These are phyloP conservation scores for Heterobasidion parviporum DNA, from an alignment of 1,284 basidiomycete species.

Conservation along the genomic window DNA sequence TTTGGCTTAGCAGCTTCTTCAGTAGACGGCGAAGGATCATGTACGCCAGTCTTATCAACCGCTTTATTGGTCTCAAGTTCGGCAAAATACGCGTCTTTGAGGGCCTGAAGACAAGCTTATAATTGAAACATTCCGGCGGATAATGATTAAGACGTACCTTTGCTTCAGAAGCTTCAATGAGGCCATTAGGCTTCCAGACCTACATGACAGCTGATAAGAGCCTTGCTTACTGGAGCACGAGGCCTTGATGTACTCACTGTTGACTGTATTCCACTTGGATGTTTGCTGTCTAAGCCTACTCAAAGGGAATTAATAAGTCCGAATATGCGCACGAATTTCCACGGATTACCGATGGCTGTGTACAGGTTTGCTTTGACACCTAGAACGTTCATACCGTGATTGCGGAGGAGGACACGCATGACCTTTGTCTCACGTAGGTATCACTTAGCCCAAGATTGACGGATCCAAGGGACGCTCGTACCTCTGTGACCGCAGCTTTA, in stretches of 20 bases:
- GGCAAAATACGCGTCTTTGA: constrained; percentile 51
- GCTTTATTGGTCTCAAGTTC: constrained; percentile 20
- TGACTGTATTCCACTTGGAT: constrained; percentile 59
- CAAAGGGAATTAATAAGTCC: neutral
- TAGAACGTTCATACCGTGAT: constrained; percentile 54
- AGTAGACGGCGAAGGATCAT: too few species aligned
- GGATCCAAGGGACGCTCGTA: constrained; percentile 16
- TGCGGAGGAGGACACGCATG: constrained; percentile 54
- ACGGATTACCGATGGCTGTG: constrained; percentile 42
- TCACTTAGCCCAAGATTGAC: neutral
- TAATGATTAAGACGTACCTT: constrained; percentile 31
- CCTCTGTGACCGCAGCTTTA: constrained; percentile 46
- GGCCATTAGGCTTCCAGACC: constrained; percentile 58
- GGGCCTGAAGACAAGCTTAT: constrained; percentile 27
- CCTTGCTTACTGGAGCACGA: neutral
- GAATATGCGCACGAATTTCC: neutral
- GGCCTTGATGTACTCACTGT: constrained; percentile 35
- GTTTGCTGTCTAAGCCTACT: constrained; percentile 65
- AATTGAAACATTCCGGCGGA: neutral
- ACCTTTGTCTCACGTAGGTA: constrained; percentile 30
- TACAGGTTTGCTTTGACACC: constrained; percentile 68
- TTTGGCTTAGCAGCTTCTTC: constrained; percentile 15
- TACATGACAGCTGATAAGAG: constrained; percentile 16
- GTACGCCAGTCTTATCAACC: neutral
- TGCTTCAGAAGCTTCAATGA: constrained; percentile 51